Evolutionary conservation across 2,329 filamentous ascomycete genomes (phyloP).

Genomic region (Ceratocystis cacaofunesta): DNA sequence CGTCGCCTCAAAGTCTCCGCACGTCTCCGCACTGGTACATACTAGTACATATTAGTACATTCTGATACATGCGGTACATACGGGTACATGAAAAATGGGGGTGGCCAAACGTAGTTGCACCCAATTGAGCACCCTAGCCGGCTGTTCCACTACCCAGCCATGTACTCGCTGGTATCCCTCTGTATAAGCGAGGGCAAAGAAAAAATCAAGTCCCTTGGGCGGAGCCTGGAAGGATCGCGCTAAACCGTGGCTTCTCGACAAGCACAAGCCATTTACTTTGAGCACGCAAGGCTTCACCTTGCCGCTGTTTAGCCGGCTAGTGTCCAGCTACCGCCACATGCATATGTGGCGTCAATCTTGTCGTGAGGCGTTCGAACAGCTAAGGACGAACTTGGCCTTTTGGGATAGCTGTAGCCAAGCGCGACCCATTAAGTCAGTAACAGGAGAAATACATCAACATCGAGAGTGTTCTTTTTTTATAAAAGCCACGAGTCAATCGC

Average conservation of each 20-base stretch:
- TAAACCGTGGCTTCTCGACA: not conserved
- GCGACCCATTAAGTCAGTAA: not conserved
- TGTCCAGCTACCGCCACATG: not conserved
- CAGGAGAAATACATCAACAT: not conserved
- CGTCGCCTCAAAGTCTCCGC: not conserved
- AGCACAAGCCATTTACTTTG: not conserved
- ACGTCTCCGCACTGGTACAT: constrained; percentile 3
- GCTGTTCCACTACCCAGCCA: not conserved
- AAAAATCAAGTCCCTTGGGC: not conserved
- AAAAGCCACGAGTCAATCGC: not conserved
- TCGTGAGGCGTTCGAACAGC: constrained; percentile 4
- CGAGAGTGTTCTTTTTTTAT: not conserved
- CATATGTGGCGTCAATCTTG: not conserved
- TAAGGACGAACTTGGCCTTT: constrained; percentile 14
- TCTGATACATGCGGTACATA: not conserved
- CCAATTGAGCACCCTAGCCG: not conserved
- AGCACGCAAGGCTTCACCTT: not conserved
- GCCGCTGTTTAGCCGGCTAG: not conserved
- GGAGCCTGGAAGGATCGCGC: not conserved
- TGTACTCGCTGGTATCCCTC: not conserved
- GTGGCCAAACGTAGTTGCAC: not conserved
- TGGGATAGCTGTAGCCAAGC: constrained; percentile 4
- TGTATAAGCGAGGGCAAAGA: not conserved
- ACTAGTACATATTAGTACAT: not conserved
- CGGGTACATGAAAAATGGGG: constrained; percentile 2